phyloP scores from a whole-genome alignment of 2,329 filamentous ascomycete genomes.

The Akanthomyces lecanii region DNA sequence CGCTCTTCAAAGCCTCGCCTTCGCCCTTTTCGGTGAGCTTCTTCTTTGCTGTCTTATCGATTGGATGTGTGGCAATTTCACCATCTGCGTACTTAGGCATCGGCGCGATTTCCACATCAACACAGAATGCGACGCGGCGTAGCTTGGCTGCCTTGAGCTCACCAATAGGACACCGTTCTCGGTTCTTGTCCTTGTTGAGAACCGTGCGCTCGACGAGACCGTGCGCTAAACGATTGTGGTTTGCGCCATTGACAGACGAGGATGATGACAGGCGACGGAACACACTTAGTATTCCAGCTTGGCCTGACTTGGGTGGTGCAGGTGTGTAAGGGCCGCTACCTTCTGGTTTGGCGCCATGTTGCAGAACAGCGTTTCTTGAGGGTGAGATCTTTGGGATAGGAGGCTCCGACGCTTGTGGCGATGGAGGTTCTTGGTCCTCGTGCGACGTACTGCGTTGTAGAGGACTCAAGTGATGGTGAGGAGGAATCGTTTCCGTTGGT shows the following conservation, averaged over 20 bases:
- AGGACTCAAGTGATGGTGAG: constrained; percentile 13
- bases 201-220: constrained; percentile 75
- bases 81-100: constrained; percentile 72
- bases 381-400: constrained; percentile 46
- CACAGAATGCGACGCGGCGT: constrained; percentile 86
- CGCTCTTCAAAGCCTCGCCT: constrained; percentile 67
- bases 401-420: constrained; percentile 32
- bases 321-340: constrained; percentile 67
- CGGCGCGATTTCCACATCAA: constrained; percentile 94
- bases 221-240: constrained; percentile 40
- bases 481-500: constrained; percentile 19
- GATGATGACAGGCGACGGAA: constrained; percentile 77
- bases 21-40: constrained; percentile 67
- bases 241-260: constrained; percentile 32
- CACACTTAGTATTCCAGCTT: constrained; percentile 74
- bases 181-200: constrained; percentile 77
- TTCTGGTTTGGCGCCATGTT: constrained; percentile 50
- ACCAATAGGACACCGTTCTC: constrained; percentile 72
- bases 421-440: constrained; percentile 31
- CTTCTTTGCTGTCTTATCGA: constrained; percentile 45
- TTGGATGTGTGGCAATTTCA: constrained; percentile 33
- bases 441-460: constrained; percentile 26
- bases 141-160: constrained; percentile 79
- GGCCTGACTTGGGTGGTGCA: constrained; percentile 64
- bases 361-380: constrained; percentile 56